Base-by-base conservation (phyloP, 2,329 filamentous ascomycete genomes). In the Ceratocystis papillata region DNA sequence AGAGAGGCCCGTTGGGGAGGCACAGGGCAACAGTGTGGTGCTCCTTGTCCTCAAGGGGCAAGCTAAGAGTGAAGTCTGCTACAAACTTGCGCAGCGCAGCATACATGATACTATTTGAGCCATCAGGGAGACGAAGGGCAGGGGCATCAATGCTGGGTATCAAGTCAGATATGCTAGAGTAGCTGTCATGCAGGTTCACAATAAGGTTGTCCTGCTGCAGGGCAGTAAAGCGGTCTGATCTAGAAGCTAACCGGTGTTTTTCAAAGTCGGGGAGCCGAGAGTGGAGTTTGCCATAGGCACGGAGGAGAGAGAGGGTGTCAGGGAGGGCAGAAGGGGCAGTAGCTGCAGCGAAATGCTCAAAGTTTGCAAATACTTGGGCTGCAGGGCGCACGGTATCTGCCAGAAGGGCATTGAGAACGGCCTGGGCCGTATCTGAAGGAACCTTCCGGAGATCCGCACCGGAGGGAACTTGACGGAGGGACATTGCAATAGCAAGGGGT, bases 1-100 rank as follows among this genome's bases (percentile, higher is more conserved):
- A 73, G 1, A 82, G 72, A 10, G 79, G 79, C 2, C 81, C 81
- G 69, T 83, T 83, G 0, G 80, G 80, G 4, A 83, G 70, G 1
- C 80, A 78, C 59, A 83, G 77, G 33, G 78, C 80, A 8, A 82
- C 75, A 12, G 79, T 73, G 2, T 79, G 78, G 68, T 79, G 79
- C 50, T 60, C 67, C 10, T 63, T 57, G 1, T 44, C 55, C 2
- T 63, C 67, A 7, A 68, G 63, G 2, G 57, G 17, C 1, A 71
- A 62, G 4, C 75, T 72, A 1, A 78, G 70, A 1, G 68, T 66
- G 62, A 79, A 77, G 10, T 69, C 70, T 22, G 67, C 65, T 25
- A 77, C 71, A 62, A 76, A 76, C 1, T 69, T 67, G 10, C 69
- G 68, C 3, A 78, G 70, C 0, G 70, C 72, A 15, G 69, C 67